Evolutionary conservation across 129 eudicot genomes (phyloP).

Genomic region (Pittosporum tobira): DNA sequence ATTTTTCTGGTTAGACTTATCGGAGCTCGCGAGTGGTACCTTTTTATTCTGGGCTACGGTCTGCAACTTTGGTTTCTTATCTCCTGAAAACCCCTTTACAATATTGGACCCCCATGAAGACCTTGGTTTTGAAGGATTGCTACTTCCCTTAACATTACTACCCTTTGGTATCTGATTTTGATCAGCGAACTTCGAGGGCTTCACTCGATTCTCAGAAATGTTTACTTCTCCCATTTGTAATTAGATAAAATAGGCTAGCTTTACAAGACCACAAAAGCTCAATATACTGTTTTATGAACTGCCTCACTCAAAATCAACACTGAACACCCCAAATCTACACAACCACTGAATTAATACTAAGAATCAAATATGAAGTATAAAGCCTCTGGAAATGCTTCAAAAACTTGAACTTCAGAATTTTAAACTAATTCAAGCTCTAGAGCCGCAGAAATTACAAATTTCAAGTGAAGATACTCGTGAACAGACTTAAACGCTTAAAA

Average conservation of each 20-base stretch:
- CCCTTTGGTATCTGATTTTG: conserved; percentile 61
- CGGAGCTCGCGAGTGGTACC: conserved; percentile 14
- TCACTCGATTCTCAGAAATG: conserved; percentile 38
- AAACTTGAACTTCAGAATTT: too few relatives aligned
- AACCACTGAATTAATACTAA: conserved; percentile 4
- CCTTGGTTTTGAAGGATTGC: conserved; percentile 37
- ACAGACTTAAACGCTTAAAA: background rate
- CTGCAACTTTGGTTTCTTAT: conserved; percentile 46
- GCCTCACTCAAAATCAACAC: background rate
- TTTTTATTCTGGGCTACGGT: conserved; percentile 25
- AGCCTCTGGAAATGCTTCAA: background rate
- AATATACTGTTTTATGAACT: background rate
- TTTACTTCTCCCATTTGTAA: conserved; percentile 49
- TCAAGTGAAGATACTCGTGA: background rate
- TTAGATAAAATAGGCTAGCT: background rate
- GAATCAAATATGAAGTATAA: background rate
- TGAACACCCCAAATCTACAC: background rate
- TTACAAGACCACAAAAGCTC: background rate
- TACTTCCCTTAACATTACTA: conserved; percentile 29
- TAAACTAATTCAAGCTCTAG: too few relatives aligned
- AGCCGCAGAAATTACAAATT: background rate
- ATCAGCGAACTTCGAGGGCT: conserved; percentile 41
- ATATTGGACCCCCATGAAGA: conserved; percentile 81
- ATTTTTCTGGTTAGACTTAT: conserved; percentile 25
- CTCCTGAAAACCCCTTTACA: conserved; percentile 76